Evolutionary conservation across 495 filamentous ascomycete genomes (phyloP), one percentile per base, ranked within the genome.

Genomic region (Podospora pseudoanserina): DNA sequence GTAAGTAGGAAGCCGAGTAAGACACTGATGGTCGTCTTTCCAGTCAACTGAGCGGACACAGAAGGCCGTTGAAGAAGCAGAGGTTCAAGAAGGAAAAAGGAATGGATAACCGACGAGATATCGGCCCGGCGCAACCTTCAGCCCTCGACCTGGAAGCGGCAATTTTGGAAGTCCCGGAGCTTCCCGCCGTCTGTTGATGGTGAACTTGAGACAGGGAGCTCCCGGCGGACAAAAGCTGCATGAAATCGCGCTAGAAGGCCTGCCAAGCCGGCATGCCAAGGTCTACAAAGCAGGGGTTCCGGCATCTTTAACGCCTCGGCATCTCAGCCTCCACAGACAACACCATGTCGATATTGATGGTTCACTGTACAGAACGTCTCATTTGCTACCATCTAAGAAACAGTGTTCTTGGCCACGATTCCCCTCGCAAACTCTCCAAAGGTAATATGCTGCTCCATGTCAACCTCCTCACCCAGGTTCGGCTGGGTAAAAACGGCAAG

Each of bases 401-500:
- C 81, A 49, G 91, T 92, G 78, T 94, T 95, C 83, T 87, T 91
- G 72, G 86, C 85, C 66, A 97, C 89, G 73, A 97, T 89, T 55
- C 88, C 90, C 78, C 87, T 89, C 20, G 93, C 93, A 85, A 98
- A 96, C 73, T 91, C 87, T 32, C 90, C 95, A 84, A 98, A 98
- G 56, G 82, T 89, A 61, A 88, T 85, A 27, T 90, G 88, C 69
- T 84, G 81, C 74, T 89, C 84, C 63, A 82, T 80, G 76, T 92
- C 91, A 18, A 99, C 92, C 81, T 90, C 87, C 72, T 97, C 95
- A 64, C 86, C 89, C 60, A 99, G 77, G 82, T 97, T 96, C 55
- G 95, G 95, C 83, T 99, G 95, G 60, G 95, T 99, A 77, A 99
- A 99, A 32, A 99, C 93, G 5, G 95, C 95, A 66, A 99, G 80